These are phyloP conservation scores for Taiozyma sp. DNA, from an alignment of 1,139 yeast species.

Conservation along the genomic window DNA sequence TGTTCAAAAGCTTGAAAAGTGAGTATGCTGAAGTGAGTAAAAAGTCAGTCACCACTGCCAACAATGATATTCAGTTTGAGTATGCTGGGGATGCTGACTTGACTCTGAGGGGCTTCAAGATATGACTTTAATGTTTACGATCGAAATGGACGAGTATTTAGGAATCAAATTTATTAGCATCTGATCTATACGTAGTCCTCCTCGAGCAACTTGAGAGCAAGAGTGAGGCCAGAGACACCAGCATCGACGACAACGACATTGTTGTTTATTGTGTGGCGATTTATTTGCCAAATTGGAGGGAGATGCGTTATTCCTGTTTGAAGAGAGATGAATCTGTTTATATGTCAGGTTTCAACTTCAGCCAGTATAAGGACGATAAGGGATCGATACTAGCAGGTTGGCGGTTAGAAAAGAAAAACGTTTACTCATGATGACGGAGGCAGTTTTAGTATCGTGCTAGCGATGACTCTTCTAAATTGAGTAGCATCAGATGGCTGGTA, in stretches of 20 bases:
- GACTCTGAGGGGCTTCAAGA: constrained; percentile 23
- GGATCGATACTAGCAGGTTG: background rate
- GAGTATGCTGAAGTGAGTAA: constrained; percentile 3
- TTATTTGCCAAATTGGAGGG: background rate
- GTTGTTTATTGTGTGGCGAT: background rate
- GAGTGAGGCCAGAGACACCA: constrained; percentile 63
- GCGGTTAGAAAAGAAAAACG: background rate
- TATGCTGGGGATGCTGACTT: constrained; percentile 5
- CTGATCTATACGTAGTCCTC: constrained; percentile 27
- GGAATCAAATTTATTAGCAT: background rate
- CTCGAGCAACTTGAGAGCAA: constrained; percentile 46
- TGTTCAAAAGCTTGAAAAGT: constrained; percentile 7
- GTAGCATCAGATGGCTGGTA: constrained; percentile 73
- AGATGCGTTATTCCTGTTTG: background rate
- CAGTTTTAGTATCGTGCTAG: constrained; percentile 25
- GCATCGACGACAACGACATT: constrained; percentile 29
- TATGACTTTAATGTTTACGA: background rate
- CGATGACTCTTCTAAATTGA: constrained; percentile 66
- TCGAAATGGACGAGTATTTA: background rate
- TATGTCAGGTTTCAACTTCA: background rate
- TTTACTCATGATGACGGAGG: background rate
- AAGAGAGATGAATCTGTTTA: background rate
- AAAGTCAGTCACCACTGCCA: background rate
- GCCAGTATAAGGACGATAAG: background rate
- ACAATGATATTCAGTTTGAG: background rate